Base-by-base conservation (phyloP, 176 grass and related monocot species). In the Saccharum spontaneum region DNA sequence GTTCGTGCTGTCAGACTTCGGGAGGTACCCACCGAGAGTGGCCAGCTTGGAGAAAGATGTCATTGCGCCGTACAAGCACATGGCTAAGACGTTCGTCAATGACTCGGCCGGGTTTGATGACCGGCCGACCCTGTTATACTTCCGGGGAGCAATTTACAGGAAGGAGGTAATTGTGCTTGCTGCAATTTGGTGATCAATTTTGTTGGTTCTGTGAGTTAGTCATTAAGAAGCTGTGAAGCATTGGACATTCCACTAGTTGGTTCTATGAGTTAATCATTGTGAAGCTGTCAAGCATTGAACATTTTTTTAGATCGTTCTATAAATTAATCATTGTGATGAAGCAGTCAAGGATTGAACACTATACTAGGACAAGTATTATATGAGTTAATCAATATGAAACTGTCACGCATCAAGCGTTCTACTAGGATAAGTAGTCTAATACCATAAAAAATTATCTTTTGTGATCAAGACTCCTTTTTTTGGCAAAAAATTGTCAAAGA, bases 1-100 rank as follows among this genome's bases (percentile, higher is more conserved):
- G 62, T 98, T 98, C 9, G 86, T 98, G 83, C 66, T 98, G 30
- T 95, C 96, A 0, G 96, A 98, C 81, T 98, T 98, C 8, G 96
- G 96, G 36, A 90, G 96, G 75, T 98, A 98, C 33, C 72, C 88
- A 10, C 96, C 89, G 4, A 90, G 86, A 23, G 91, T 95, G 15
- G 96, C 93, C 5, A 98, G 86, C 75, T 86, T 98, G 83, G 93
- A 94, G 77, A 98, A 98, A 83, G 96, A 98, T 73, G 34, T 95
- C 61, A 86, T 98, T 89, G 96, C 89, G 1, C 96, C 96, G 0
- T 98, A 98, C 49, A 88, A 87, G 54, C 96, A 98, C 43, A 80
- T 98, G 83, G 88, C 94, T 1, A 95, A 85, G 77, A 95, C 80
- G 10, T 90, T 87, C 55, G 34, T 92, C 13, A 94, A 94, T 69